A percentile compares a stretch with the other conserved stretches of the same genome.
These are phyloP conservation scores for Cokeromyces recurvatus DNA, from an alignment of 371 early-diverging fungal species.

Conservation along the genomic window DNA sequence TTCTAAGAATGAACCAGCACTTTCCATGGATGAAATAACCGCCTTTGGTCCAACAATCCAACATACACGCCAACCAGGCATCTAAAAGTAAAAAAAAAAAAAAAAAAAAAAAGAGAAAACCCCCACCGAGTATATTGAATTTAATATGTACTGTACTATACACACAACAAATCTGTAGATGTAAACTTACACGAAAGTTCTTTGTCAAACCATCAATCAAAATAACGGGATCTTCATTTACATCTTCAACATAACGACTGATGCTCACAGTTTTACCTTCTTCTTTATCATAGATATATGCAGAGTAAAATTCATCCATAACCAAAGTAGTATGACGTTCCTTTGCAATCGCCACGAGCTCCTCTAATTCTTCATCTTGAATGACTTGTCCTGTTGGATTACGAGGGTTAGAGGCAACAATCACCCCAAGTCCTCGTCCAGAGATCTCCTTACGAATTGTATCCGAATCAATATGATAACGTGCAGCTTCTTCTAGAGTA, in stretches of 20 bases:
- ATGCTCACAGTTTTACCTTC: slow-evolving; percentile 38
- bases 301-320: slow-evolving; percentile 50
- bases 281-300: slow-evolving; percentile 41
- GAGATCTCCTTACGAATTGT: slow-evolving; percentile 39
- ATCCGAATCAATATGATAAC: slow-evolving; percentile 38
- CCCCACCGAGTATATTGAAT: too few relatives aligned
- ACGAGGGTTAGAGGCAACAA: slow-evolving; percentile 51
- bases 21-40: slow-evolving; percentile 44
- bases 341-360: slow-evolving; percentile 31
- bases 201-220: slow-evolving; percentile 43
- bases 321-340: slow-evolving; percentile 41
- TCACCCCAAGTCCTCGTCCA: slow-evolving; percentile 39
- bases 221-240: slow-evolving; percentile 44
- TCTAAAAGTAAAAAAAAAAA: slow-evolving; percentile 7
- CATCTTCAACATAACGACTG: slow-evolving; percentile 38
- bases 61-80: slow-evolving; percentile 54
- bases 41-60: slow-evolving; percentile 51
- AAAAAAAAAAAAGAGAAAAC: too few relatives aligned
- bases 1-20: slow-evolving; percentile 47
- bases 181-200: slow-evolving; percentile 37
- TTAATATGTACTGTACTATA: too few relatives aligned
- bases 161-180: too few relatives aligned
- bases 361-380: slow-evolving; percentile 34
- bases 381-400: slow-evolving; percentile 52
- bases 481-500: slow-evolving; percentile 31